These are phyloP conservation scores for Lactifluus rugatus DNA, from an alignment of 768 basidiomycete species.

Conservation along the genomic window DNA sequence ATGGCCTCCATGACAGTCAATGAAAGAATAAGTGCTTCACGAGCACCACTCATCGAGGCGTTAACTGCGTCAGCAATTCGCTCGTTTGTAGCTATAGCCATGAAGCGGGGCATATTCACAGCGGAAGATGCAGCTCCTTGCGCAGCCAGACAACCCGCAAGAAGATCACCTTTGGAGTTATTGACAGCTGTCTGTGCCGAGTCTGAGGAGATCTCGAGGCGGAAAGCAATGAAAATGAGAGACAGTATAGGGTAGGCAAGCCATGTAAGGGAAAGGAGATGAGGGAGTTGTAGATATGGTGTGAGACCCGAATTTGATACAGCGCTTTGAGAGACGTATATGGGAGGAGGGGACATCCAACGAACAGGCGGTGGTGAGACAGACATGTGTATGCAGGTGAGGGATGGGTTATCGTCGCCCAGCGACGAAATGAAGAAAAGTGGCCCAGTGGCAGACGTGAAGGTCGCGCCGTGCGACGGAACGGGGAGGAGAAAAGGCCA, in stretches of 20 bases:
- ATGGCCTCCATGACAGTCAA: slow-evolving; percentile 80
- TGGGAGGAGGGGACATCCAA: slow-evolving; percentile 39
- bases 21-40: slow-evolving; percentile 58
- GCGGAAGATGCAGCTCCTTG: slow-evolving; percentile 73
- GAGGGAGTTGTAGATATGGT: slow-evolving; percentile 75
- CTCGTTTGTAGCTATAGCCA: slow-evolving; percentile 77
- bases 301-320: slow-evolving; percentile 36
- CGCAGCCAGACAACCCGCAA: slow-evolving; percentile 78
- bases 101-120: slow-evolving; percentile 79
- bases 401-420: slow-evolving; percentile 15
- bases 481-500: slow-evolving; percentile 2
- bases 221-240: slow-evolving; percentile 78
- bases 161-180: slow-evolving; percentile 63
- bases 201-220: slow-evolving; percentile 63
- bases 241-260: slow-evolving; percentile 88
- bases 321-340: slow-evolving; percentile 39
- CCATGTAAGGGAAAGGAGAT: slow-evolving; percentile 81
- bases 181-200: slow-evolving; percentile 58
- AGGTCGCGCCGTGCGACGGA: slow-evolving; percentile 10
- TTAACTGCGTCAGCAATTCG: slow-evolving; percentile 74
- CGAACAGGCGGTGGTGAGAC: slow-evolving; percentile 23
- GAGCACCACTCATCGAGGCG: slow-evolving; percentile 66
- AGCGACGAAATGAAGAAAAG: slow-evolving; percentile 13
- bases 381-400: slow-evolving; percentile 19
- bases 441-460: background rate